Conservation (phyloP, 208 protist species). For the Hexamita inflata region DNA sequence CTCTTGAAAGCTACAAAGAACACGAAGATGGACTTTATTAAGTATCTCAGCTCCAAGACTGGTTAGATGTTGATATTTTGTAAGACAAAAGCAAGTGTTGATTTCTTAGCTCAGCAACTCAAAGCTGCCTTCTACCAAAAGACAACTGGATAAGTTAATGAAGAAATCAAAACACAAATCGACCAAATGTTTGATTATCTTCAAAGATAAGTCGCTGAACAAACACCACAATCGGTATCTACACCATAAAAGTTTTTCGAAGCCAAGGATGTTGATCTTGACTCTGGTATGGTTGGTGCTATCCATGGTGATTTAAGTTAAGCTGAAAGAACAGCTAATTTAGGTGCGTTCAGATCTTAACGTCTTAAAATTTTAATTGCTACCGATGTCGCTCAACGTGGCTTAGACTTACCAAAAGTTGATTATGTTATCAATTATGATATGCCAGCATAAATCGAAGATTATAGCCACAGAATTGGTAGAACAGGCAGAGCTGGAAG, state of each 20-base stretch:
- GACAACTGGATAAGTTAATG: background rate
- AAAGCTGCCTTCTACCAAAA: background rate
- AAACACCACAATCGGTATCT: background rate
- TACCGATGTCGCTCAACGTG: slow-evolving; percentile 86
- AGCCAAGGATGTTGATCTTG: background rate
- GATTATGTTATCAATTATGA: slow-evolving; percentile 90
- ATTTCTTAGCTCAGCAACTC: background rate
- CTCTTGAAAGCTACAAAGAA: background rate
- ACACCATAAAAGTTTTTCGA: background rate
- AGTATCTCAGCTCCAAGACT: background rate
- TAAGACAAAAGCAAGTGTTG: background rate
- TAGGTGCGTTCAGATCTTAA: slow-evolving; percentile 61
- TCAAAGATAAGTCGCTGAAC: background rate
- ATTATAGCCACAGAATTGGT: slow-evolving; percentile 98
- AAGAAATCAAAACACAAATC: background rate
- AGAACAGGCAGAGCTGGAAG: slow-evolving; percentile 93
- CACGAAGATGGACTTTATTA: background rate
- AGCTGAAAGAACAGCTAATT: background rate
- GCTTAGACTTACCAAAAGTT: slow-evolving; percentile 88
- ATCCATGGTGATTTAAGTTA: slow-evolving; percentile 15
- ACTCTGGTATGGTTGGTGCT: background rate
- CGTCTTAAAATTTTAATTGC: slow-evolving; percentile 71
- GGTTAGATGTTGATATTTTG: background rate
- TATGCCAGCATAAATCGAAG: slow-evolving; percentile 84
- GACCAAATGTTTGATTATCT: background rate